Evolutionary conservation across 1,284 basidiomycete genomes (phyloP), one percentile per base, ranked within the genome.

Genomic region (Cutaneotrichosporon sp.): DNA sequence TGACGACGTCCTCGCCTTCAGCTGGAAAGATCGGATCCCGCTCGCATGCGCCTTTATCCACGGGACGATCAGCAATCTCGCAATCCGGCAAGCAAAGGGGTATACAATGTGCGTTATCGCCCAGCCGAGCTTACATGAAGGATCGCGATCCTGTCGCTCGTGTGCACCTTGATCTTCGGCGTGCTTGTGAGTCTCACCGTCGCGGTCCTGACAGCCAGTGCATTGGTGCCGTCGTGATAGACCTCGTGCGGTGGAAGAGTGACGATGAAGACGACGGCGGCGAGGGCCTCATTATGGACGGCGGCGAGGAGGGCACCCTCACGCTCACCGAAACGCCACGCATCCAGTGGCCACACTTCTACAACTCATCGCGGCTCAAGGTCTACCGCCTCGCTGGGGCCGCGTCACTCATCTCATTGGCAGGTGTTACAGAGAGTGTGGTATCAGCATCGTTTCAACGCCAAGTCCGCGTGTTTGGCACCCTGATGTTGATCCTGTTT

Each of bases 281-380:
- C 8, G 53, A 36, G 11, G 53, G 53, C 36, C 53, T 56, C n/a
- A 21, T 56, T 21, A 21, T 38, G 11, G 53, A 56, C 18, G 53
- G 34, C 14, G 53, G 53, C 34, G 53, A 56, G n/a, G 53, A 56
- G n/a, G 53, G 53, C 32, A 36, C n/a, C 4, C 21, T 56, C 11
- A 26, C 53, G 22, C 53, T 56, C 21, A 40, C 34, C n/a, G 36
- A 38, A 13, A 26, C 14, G 5, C 10, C 16, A 5, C 16, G 16
- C 7, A 36, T 40, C n/a, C 6, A 32, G 10, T 56, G 53, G 53
- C 53, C 53, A 21, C 10, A 18, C n/a, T 56, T 38, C 36, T 56
- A 38, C 53, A 26, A 22, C 53, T 38, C 53, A 9, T 10, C 34
- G 18, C 36, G 53, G n/a, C 36, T 56, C 21, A n/a, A 21, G 21